Base-by-base conservation (phyloP, 495 filamentous ascomycete genomes). In the Tuber melanosporum region DNA sequence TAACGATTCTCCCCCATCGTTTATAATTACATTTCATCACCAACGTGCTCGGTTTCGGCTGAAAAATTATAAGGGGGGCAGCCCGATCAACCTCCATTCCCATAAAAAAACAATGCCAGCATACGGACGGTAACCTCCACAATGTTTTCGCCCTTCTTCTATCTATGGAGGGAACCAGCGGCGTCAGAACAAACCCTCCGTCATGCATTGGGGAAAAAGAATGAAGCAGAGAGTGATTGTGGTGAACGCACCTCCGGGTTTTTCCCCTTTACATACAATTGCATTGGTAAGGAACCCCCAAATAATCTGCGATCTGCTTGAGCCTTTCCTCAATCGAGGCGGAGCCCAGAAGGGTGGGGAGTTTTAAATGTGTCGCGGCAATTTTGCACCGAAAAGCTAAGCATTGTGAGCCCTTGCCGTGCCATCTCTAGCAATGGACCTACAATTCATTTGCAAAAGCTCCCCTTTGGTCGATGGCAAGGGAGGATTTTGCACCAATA, bases 241-340 rank as follows among this genome's bases (percentile, higher is more conserved):
- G 5, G 52, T 32, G 32, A 62, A 62, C 52, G 14, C 15, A n/a
- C 52, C 7, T 32, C 52, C 26, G 14, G 49, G 8, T 3, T 26
- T 32, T n/a, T 12, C 12, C 52, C n/a, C n/a, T 10, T 62, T 32
- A 62, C 52, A 26, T 15, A 14, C 52, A 26, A n/a, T 4, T 52
- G 49, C 49, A n/a, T 7, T 0, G 20, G 72, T 62, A 75, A 3
- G 57, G 2, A 73, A 70, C 52, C 17, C 75, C 75, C 20, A 76
- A 22, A 72, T 76, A 73, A 20, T 76, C 47, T 0, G 75, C 75
- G 70, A 76, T 73, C 75, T 73, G 75, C 45, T 6, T 22, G 22
- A 42, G 72, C 72, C 71, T 71, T 39, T 43, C 32, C 12, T 26
- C 32, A 66, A 44, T 47, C 3, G 22, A 15, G 70, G 46, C 6